Percentiles rank a stretch among this genome's conserved stretches.
Conservation (phyloP, 2,329 filamentous ascomycete species). For the Colletotrichum somersetense region DNA sequence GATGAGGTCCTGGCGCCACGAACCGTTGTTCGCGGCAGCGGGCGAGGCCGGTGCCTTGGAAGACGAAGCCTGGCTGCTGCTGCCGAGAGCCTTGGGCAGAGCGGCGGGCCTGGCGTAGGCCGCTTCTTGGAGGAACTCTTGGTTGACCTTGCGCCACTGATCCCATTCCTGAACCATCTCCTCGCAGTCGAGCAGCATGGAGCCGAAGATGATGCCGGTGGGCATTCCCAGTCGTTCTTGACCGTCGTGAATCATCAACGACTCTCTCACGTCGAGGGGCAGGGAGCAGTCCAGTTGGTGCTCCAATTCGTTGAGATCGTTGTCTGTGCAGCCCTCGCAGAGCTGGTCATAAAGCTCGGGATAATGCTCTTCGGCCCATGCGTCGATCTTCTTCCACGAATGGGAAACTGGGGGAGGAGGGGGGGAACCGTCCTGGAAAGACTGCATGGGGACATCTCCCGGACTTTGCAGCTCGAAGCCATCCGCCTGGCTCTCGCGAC, state of each 20-base stretch:
- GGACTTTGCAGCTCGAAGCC: constrained; percentile 78
- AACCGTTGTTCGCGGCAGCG: constrained; percentile 66
- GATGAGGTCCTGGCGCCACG: constrained; percentile 89
- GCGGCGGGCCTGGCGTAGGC: constrained; percentile 70
- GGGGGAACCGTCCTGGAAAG: constrained; percentile 90
- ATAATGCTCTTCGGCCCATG: constrained; percentile 95
- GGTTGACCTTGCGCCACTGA: constrained; percentile 94
- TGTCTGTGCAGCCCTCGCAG: constrained; percentile 89
- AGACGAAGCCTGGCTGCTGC: constrained; percentile 75
- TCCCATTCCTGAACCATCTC: constrained; percentile 98
- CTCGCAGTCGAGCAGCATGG: constrained; percentile 97
- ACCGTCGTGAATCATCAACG: constrained; percentile 91
- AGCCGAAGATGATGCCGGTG: constrained; percentile 92
- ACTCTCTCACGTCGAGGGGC: constrained; percentile 93
- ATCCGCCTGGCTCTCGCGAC: constrained; percentile 72
- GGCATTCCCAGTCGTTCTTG: constrained; percentile 93
- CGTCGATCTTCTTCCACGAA: constrained; percentile 94
- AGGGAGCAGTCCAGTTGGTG: constrained; percentile 95
- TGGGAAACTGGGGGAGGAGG: constrained; percentile 89
- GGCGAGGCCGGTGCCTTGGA: constrained; percentile 66
- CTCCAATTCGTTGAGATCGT: constrained; percentile 97
- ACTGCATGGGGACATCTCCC: constrained; percentile 96
- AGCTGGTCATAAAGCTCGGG: constrained; percentile 94
- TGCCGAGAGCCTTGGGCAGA: constrained; percentile 79
- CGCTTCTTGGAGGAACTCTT: constrained; percentile 81